A percentile compares a stretch with the other conserved stretches of the same genome.
These are phyloP conservation scores for Penicillium sp. DNA, from an alignment of 2,329 filamentous ascomycete genomes.

Conservation along the genomic window DNA sequence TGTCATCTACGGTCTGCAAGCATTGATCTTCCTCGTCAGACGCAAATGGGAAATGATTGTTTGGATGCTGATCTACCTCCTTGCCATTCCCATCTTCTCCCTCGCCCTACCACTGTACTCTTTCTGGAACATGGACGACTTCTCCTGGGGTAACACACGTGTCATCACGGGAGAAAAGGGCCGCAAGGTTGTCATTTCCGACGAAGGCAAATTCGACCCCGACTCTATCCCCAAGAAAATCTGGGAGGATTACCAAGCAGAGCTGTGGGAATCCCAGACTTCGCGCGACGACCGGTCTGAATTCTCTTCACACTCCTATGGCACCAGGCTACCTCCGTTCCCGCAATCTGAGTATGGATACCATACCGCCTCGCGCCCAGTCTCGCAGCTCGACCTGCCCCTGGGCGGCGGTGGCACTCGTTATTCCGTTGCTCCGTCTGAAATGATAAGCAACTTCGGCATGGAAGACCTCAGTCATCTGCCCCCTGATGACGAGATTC, in stretches of 20 bases:
- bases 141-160: slow-evolving; percentile 98
- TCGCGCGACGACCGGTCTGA: slow-evolving; percentile 79
- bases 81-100: slow-evolving; percentile 88
- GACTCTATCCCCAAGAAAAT: slow-evolving; percentile 91
- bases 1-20: slow-evolving; percentile 96
- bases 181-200: slow-evolving; percentile 86
- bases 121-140: slow-evolving; percentile 99
- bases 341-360: slow-evolving; percentile 70
- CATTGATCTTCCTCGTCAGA: slow-evolving; percentile 91
- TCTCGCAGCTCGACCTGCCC: slow-evolving; percentile 58
- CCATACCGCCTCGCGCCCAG: slow-evolving; percentile 56
- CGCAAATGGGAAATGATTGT: slow-evolving; percentile 99
- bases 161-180: slow-evolving; percentile 92
- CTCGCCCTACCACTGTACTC: slow-evolving; percentile 87
- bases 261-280: slow-evolving; percentile 96
- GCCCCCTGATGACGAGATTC: slow-evolving; percentile 82
- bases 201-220: slow-evolving; percentile 98
- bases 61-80: slow-evolving; percentile 95
- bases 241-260: slow-evolving; percentile 98
- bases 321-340: slow-evolving; percentile 70
- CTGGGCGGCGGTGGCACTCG: slow-evolving; percentile 58
- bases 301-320: slow-evolving; percentile 90
- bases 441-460: slow-evolving; percentile 70
- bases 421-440: slow-evolving; percentile 76
- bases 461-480: slow-evolving; percentile 72